Base-by-base conservation (phyloP, 1,139 yeast genomes). In the Blastobotrys proliferans region DNA sequence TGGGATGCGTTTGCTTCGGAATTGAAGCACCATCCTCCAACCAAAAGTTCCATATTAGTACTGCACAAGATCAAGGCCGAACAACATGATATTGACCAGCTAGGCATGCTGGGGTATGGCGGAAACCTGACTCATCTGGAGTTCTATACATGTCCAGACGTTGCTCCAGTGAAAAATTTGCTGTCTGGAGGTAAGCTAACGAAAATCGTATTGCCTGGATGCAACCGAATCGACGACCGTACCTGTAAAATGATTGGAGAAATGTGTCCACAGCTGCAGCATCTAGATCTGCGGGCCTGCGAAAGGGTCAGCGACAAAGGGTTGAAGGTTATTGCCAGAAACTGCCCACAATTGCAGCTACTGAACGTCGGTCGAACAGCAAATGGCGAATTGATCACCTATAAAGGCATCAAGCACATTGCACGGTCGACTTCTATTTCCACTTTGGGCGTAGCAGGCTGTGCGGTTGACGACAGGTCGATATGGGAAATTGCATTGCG, bases 391-490 rank as follows among this genome's bases (percentile, higher is more conserved):
- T 63, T 75, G 30, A 77, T 90, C 36, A 83, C 95, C 2, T 94
- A 87, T 66, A 68, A 74, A 33, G 77, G 94, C 11, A 63, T 88
- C 30, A 67, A 76, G 14, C 72, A 74, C 18, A 65, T 90, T 25
- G 76, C 81, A 5, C 69, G 70, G 34, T 76, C 76, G 53, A 72
- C 77, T 2, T 61, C 69, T 11, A 66, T 88, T 33, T 70, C 70
- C 38, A 88, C 97, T 0, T 69, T 90, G 38, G 97, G 97, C 0
- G 66, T 87, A 13, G 96, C 97, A 0, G 97, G 97, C 6, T 86
- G 96, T 61, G 70, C 76, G 44, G 73, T 90, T 21, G 77, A 84
- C 16, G 96, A 90, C 64, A 72, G 78, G 38, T 71, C 83, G 5
- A 66, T 90, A 20, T 86, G 95, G 94, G 92, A 84, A 56, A 66